These are phyloP conservation scores for Penicillium sp. DNA, from an alignment of 2,329 filamentous ascomycete species.

Conservation along the genomic window DNA sequence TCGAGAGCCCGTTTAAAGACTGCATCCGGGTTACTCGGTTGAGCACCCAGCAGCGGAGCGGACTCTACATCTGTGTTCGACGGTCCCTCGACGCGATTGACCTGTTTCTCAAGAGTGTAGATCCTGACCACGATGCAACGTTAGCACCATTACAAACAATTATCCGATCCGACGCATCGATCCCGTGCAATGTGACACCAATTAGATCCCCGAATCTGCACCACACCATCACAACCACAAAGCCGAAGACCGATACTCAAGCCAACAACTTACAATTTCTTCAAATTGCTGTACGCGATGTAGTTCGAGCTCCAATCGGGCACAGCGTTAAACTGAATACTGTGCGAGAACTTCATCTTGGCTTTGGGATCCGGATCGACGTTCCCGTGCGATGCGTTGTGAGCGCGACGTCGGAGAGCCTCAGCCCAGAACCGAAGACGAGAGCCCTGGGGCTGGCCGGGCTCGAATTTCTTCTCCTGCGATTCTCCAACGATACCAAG, in stretches of 20 bases:
- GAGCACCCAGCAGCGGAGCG: conserved; percentile 63
- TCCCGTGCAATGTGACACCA: conserved; percentile 20
- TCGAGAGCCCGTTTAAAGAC: conserved; percentile 75
- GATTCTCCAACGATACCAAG: background rate
- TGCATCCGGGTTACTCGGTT: conserved; percentile 61
- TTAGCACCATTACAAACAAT: conserved; percentile 7
- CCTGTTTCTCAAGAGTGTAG: conserved; percentile 82
- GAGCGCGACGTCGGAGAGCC: conserved; percentile 25
- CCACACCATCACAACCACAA: background rate
- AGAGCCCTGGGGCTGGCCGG: conserved; percentile 10
- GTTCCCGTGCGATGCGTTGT: conserved; percentile 7
- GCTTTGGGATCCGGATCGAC: conserved; percentile 36
- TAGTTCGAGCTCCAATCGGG: conserved; percentile 99
- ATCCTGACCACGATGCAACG: conserved; percentile 52
- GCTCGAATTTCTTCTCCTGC: conserved; percentile 2
- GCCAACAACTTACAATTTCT: conserved; percentile 68
- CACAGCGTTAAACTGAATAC: conserved; percentile 97
- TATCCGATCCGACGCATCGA: background rate
- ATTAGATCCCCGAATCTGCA: background rate
- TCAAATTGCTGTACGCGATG: conserved; percentile 95
- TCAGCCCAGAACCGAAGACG: conserved; percentile 28
- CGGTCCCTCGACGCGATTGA: conserved; percentile 51
- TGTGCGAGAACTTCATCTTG: conserved; percentile 99
- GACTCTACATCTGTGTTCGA: conserved; percentile 65
- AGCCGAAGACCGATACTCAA: background rate